Evolutionary conservation across 2,329 filamentous ascomycete genomes (phyloP).

Genomic region (Chaetomium globosum): DNA sequence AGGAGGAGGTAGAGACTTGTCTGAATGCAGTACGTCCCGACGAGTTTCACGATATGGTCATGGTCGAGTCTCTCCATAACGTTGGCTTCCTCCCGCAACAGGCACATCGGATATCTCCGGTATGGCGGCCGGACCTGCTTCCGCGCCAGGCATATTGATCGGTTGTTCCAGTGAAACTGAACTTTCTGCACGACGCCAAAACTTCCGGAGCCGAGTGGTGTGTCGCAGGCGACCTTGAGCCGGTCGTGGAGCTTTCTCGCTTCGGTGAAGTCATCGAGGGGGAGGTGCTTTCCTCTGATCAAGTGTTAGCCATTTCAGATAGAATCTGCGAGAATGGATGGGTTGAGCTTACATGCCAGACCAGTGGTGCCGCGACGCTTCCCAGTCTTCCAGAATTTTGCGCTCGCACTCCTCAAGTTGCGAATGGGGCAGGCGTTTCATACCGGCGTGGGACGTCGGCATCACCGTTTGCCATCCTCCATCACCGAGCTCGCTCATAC

Average conservation of each 20-base stretch:
- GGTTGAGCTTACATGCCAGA: conserved; percentile 37
- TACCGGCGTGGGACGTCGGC: conserved; percentile 36
- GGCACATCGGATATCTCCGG: conserved; percentile 46
- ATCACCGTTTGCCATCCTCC: conserved; percentile 40
- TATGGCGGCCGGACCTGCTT: conserved; percentile 47
- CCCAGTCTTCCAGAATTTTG: conserved; percentile 38
- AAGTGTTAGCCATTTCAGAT: conserved; percentile 17
- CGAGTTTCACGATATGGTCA: conserved; percentile 52
- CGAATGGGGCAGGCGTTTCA: conserved; percentile 34
- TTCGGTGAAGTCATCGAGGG: conserved; percentile 37
- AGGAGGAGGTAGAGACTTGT: conserved; percentile 50
- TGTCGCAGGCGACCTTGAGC: conserved; percentile 39
- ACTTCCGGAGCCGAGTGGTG: conserved; percentile 47
- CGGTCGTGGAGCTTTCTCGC: conserved; percentile 39
- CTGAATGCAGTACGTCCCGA: conserved; percentile 51
- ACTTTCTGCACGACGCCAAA: conserved; percentile 52
- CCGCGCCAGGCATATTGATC: conserved; percentile 48
- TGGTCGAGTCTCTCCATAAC: conserved; percentile 54
- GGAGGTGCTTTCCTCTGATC: conserved; percentile 40
- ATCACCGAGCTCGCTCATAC: conserved; percentile 36
- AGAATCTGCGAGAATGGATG: neutral
- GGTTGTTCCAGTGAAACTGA: conserved; percentile 41
- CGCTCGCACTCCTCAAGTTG: conserved; percentile 39
- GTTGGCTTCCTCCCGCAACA: conserved; percentile 50
- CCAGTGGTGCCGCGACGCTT: conserved; percentile 37